Evolutionary conservation across 495 filamentous ascomycete species (phyloP), one percentile per base, ranked within the genome.

Genomic region (Jackrogersella multiformis): DNA sequence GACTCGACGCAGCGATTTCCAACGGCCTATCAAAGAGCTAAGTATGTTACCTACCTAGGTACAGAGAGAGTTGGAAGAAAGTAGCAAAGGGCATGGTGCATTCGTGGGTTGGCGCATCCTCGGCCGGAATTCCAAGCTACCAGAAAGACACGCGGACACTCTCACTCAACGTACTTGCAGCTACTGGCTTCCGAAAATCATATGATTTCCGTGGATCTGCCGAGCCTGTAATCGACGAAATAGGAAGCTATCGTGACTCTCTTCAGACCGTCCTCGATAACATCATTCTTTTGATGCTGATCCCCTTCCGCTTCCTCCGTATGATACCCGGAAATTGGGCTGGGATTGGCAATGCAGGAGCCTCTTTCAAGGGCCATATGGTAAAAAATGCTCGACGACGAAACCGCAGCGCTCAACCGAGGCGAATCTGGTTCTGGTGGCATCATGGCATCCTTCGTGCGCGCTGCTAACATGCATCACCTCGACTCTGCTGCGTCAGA

Each of bases 111-210:
- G 2, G 2, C 15, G 9, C 10, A 28, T 55, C 49, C 5, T 34
- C 39, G 6, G 38, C 54, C 1, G 55, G 57, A 16, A 66, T 76
- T 15, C 23, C 55, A 1, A 49, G 61, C 9, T 65, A 44, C 4
- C 44, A 61, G 5, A 46, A 71, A 23, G 76, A 82, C 46, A 62
- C 66, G 0, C 38, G 73, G 41, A 77, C 75, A 7, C 58, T 80
- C 1, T 61, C 78, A 1, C 68, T 80, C 4, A 64, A 82, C 53
- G 73, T 82, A 4, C 69, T 82, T 1, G 67, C 71, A 12, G 48
- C 57, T 18, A 75, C 75, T 6, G 77, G 66, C 1, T 77, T 80
- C 46, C 62, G 72, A 1, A 78, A 74, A 39, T 71, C 74, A 0
- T 80, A 75, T 38, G 57, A 72, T 0, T 80, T 81, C 52, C 16